Percentiles rank a stretch among this genome's conserved stretches.
phyloP scores from a whole-genome alignment of 164 flowering plant genomes.

The Vitis riparia region DNA sequence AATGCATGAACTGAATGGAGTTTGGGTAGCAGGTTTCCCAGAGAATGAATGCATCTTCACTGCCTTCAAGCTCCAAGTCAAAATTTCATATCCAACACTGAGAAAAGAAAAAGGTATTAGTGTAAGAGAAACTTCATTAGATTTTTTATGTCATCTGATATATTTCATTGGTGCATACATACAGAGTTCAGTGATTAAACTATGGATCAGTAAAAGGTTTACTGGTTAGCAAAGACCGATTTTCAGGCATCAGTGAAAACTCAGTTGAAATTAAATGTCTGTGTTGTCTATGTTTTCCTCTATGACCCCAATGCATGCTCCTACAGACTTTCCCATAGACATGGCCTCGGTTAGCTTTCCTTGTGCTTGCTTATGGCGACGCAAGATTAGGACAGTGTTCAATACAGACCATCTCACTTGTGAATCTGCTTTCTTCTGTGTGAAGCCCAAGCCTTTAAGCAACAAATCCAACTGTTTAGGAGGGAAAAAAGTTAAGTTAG shows the following conservation, averaged over 20 bases:
- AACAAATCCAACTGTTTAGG: constrained; percentile 60
- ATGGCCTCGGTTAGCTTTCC: constrained; percentile 75
- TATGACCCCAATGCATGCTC: constrained; percentile 61
- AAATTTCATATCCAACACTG: no score
- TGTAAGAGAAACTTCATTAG: no score
- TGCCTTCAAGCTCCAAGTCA: no score
- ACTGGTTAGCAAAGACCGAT: not conserved
- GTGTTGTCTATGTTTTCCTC: constrained; percentile 50
- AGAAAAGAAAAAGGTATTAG: no score
- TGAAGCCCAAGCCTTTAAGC: constrained; percentile 70
- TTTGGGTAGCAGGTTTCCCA: no score
- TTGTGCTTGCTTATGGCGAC: constrained; percentile 69
- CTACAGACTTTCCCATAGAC: constrained; percentile 75
- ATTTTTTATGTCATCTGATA: no score
- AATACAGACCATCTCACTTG: constrained; percentile 96
- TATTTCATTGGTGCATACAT: no score
- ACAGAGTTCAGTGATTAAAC: no score
- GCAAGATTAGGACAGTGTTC: constrained; percentile 65
- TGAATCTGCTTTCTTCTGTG: constrained; percentile 91
- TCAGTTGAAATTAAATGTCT: constrained; percentile 36
- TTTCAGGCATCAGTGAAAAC: not conserved
- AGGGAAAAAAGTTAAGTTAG: not conserved
- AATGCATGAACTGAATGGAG: no score
- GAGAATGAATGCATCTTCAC: no score
- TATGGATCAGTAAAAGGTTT: no score